Base-by-base conservation (phyloP, 2,329 filamentous ascomycete species). In the Epichloe gansuensis region DNA sequence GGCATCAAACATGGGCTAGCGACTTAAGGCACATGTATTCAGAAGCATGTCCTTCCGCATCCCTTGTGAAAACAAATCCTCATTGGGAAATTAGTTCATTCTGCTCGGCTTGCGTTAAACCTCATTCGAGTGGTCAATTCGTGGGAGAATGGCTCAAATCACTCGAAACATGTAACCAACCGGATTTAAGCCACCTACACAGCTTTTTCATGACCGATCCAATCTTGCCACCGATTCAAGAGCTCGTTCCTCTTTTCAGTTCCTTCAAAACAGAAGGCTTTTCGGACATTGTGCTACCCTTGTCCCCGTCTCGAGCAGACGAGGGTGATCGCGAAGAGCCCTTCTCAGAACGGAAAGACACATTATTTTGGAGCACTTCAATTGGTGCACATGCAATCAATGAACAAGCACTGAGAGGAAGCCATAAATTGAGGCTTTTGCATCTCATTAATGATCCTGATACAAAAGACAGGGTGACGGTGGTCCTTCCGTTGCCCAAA, bases 191-290 rank as follows among this genome's bases (percentile, higher is more conserved):
- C 31, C 75, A 82, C 55, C 72, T 91, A 1, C 87, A 91, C 59
- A 84, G 86, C 42, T 81, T 91, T 60, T 81, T 87, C 63, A 73
- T 86, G 41, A 80, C 78, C 0, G 78, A 84, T 0, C 77, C 84
- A 7, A 73, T 77, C 0, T 73, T 80, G 56, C 77, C 79, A 47
- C 77, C 82, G 0, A 76, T 84, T 1, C 76, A 80, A 55, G 73
- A 82, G 21, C 72, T 93, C 4, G 67, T 85, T 2, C 88, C 88
- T 0, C 71, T 93, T 11, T 93, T 93, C 67, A 86, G 86, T 55
- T 76, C 85, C 53, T 83, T 81, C 47, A 89, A 88, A 59, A 80
- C 83, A 1, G 74, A 78, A 44, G 81, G 82, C 4, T 91, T 87
- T 67, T 80, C 77, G 56, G 88, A 94, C 62, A 87, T 94, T 36